phyloP scores from a whole-genome alignment of 2,329 filamentous ascomycete genomes.

The Alternaria ethzedia region DNA sequence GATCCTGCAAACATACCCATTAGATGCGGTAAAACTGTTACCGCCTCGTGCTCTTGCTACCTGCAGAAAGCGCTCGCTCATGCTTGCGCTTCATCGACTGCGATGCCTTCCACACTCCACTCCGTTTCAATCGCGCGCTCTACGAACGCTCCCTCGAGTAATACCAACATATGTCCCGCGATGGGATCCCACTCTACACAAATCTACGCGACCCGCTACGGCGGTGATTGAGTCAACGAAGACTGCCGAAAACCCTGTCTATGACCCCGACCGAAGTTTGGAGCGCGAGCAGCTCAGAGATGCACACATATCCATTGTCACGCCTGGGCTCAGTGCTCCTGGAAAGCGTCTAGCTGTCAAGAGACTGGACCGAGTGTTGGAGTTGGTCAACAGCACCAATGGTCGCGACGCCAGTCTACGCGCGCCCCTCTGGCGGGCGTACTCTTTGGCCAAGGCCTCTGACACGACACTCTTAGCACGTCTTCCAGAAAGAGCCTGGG shows the following conservation, averaged over 20 bases:
- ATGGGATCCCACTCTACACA: conserved; percentile 39
- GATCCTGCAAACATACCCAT: neutral
- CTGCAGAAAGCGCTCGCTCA: conserved; percentile 19
- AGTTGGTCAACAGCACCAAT: conserved; percentile 6
- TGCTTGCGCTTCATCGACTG: conserved; percentile 30
- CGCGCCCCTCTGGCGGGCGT: conserved; percentile 40
- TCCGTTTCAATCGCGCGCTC: conserved; percentile 22
- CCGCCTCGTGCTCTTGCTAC: neutral
- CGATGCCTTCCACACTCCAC: conserved; percentile 30
- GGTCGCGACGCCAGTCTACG: conserved; percentile 7
- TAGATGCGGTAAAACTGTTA: neutral
- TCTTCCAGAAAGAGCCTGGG: conserved; percentile 41
- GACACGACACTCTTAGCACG: conserved; percentile 20
- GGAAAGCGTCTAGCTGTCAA: conserved; percentile 1
- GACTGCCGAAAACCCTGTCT: neutral
- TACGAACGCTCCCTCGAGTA: conserved; percentile 32
- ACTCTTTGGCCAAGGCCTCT: conserved; percentile 27
- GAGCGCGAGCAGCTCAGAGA: conserved; percentile 19
- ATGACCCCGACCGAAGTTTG: neutral
- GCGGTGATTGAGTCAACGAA: neutral
- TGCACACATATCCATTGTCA: conserved; percentile 1
- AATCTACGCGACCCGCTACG: neutral
- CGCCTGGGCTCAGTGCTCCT: neutral
- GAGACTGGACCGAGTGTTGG: conserved; percentile 23
- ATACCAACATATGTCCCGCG: conserved; percentile 28